Evolutionary conservation across 2,329 filamentous ascomycete genomes (phyloP).

Genomic region (Magnaporthales sp.): DNA sequence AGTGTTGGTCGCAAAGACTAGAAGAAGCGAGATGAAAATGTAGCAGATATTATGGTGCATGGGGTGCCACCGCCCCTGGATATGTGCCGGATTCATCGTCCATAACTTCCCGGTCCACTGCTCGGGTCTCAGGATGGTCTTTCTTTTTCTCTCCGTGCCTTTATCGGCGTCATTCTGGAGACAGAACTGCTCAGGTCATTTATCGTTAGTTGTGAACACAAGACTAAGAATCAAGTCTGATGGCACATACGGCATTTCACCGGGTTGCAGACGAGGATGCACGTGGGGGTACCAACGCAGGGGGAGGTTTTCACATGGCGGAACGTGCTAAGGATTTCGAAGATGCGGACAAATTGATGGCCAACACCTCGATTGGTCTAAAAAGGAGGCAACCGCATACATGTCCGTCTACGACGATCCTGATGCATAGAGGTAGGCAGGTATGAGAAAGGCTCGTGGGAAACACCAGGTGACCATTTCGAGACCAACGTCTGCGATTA

Average conservation of each 20-base stretch:
- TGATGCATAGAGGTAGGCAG: too few species aligned
- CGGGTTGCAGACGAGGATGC: neutral
- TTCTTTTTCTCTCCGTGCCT: neutral
- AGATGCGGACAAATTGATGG: too few species aligned
- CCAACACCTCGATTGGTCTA: too few species aligned
- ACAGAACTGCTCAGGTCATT: neutral
- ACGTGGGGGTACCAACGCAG: neutral
- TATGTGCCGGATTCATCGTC: neutral
- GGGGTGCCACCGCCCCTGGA: neutral
- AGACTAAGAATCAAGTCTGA: neutral
- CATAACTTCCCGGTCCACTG: neutral
- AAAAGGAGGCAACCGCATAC: too few species aligned
- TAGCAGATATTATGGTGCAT: neutral
- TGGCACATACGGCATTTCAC: neutral
- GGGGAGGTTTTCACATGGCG: too few species aligned
- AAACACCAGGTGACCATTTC: too few species aligned
- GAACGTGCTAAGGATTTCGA: too few species aligned
- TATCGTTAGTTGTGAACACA: neutral
- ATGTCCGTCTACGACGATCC: too few species aligned
- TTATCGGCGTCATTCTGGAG: neutral
- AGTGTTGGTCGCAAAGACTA: neutral
- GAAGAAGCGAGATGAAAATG: neutral
- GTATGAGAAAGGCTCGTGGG: too few species aligned
- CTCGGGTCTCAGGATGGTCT: neutral
- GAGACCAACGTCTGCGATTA: neutral